phyloP scores from a whole-genome alignment of 140 eudicot genomes.

The Eryngium alpinum region DNA sequence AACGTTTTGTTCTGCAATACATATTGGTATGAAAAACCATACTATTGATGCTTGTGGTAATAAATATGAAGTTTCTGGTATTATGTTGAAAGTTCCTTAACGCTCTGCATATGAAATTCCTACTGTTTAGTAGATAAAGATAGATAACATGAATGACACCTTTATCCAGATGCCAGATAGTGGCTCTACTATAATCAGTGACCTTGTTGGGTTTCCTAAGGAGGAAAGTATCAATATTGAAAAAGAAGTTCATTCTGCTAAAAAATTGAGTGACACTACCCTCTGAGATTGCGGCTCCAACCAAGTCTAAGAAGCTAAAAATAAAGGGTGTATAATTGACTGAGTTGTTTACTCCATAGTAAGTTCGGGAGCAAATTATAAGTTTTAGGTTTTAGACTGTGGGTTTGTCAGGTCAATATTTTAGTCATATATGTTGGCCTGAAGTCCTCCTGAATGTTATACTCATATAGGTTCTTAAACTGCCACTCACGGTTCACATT shows the following conservation, averaged over 20 bases:
- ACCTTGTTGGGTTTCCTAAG: slow-evolving; percentile 25
- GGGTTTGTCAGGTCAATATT: slow-evolving; percentile 93
- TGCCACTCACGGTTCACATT: too few species aligned
- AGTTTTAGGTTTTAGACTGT: slow-evolving; percentile 93
- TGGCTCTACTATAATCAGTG: slow-evolving; percentile 24
- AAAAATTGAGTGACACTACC: slow-evolving; percentile 36
- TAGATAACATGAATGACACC: slow-evolving; percentile 33
- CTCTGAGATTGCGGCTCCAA: slow-evolving; percentile 38
- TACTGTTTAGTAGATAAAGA: slow-evolving; percentile 25
- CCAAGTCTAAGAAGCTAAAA: slow-evolving; percentile 86
- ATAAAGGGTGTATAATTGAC: slow-evolving; percentile 85
- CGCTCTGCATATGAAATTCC: slow-evolving; percentile 36
- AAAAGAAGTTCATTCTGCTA: slow-evolving; percentile 43
- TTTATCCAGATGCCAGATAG: slow-evolving; percentile 28
- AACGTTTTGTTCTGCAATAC: slow-evolving; percentile 30
- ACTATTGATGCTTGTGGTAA: slow-evolving; percentile 27
- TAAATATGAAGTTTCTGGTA: slow-evolving; percentile 50
- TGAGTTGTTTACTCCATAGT: slow-evolving; percentile 87
- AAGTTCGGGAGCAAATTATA: slow-evolving; percentile 76
- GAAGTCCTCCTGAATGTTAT: too few species aligned
- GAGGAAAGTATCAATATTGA: slow-evolving; percentile 53
- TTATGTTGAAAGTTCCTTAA: slow-evolving; percentile 42
- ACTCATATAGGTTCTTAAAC: too few species aligned
- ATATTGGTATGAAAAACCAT: slow-evolving; percentile 29
- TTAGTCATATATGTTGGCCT: neutral